Evolutionary conservation across 371 early-diverging fungal species (phyloP).

Genomic region (Mortierella sp.): DNA sequence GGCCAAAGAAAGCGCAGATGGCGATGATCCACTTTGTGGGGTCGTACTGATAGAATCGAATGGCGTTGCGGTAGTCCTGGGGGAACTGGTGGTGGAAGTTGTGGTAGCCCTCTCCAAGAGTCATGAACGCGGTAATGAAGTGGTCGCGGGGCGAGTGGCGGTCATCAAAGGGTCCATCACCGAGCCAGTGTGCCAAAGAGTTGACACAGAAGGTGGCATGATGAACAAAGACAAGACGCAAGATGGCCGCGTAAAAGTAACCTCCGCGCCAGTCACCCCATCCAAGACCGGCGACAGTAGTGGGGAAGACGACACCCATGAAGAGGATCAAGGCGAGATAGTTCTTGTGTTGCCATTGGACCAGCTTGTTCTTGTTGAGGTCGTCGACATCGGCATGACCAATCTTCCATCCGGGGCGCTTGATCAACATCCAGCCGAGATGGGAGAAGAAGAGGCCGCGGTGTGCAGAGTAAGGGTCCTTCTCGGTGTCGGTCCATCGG

Average conservation of each 20-base stretch:
- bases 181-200: constrained; percentile 88
- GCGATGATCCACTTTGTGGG: constrained; percentile 97
- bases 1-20: constrained; percentile 75
- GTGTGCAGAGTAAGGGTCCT: constrained; percentile 93
- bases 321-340: constrained; percentile 80
- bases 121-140: constrained; percentile 86
- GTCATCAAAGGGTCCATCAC: constrained; percentile 86
- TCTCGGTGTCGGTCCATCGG: constrained; percentile 93
- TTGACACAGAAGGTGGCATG: constrained; percentile 98
- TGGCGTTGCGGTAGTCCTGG: constrained; percentile 96
- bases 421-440: constrained; percentile 94
- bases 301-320: constrained; percentile 88
- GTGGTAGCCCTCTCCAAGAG: constrained; percentile 92
- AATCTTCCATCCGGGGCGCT: constrained; percentile 80
- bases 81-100: constrained; percentile 98
- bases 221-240: constrained; percentile 88
- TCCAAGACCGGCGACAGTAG: constrained; percentile 86
- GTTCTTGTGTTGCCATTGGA: constrained; percentile 89
- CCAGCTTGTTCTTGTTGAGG: constrained; percentile 83
- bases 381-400: constrained; percentile 92
- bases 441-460: constrained; percentile 93
- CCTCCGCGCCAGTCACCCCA: constrained; percentile 97
- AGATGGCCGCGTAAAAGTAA: constrained; percentile 87
- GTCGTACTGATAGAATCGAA: constrained; percentile 92
- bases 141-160: constrained; percentile 87